Evolutionary conservation across 345 rosid genomes (phyloP), one percentile per base, ranked within the genome.

Genomic region (Pelargonium nanum): DNA sequence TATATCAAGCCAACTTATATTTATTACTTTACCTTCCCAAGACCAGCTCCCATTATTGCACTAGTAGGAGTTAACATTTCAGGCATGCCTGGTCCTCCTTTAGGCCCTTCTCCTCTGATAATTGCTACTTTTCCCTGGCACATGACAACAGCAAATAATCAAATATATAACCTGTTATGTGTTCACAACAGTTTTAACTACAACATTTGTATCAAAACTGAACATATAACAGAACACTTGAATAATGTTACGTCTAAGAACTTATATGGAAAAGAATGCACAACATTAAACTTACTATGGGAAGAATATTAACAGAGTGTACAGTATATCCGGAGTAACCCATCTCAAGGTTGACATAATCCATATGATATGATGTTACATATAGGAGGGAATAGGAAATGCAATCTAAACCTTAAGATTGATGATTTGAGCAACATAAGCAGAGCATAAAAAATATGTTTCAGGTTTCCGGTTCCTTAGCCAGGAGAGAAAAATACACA

Each of bases 1-100:
- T 34, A 34, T 34, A 34, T 34, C 22, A 32, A 69, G 55, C 53
- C 15, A 56, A 28, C 16, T 6, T n/a, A 57, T 64, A 53, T 53
- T 61, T 24, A 25, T n/a, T 55, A 55, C 9, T 26, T 32, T 74
- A 92, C 98, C 98, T 93, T 93, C 55, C 99, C 99, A 64, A 93
- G 97, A 68, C 97, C 97, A 19, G 99, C 96, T 59, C 97, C 99
- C 96, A 87, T 93, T 53, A 93, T 93, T 30, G 89, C 99, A 81
- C 99, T 93, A 34, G 99, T 93, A 30, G 99, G 97, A 23, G 99
- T 85, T 77, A 93, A 80, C 99, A 90, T 93, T 78, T 93, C 99
- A 60, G 96, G 86, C 96, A 93, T 93, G 72, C 99, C 99, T 34
- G 97, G 99, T 53, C 99, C 99, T 25, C 99, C 99, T 68, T 86